phyloP scores from a whole-genome alignment of 768 basidiomycete species.

The Phlebiopsis gigantea region DNA sequence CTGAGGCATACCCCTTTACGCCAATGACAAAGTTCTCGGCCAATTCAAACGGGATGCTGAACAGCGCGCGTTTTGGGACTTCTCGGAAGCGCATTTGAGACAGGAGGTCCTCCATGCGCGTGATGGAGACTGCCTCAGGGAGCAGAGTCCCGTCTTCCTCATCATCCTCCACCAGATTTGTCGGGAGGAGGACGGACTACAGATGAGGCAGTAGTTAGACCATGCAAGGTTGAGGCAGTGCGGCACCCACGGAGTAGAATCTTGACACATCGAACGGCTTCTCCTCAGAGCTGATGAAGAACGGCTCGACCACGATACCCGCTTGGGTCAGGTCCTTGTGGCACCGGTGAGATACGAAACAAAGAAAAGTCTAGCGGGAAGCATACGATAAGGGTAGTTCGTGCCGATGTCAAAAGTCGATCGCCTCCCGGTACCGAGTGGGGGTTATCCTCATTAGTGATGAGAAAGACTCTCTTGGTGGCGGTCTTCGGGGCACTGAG shows the following conservation, averaged over 20 bases:
- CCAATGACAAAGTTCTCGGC: constrained; percentile 72
- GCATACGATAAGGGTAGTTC: constrained; percentile 64
- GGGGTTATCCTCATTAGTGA: constrained; percentile 88
- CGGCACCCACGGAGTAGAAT: constrained; percentile 66
- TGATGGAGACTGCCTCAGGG: constrained; percentile 67
- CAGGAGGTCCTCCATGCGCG: constrained; percentile 73
- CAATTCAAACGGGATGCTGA: constrained; percentile 76
- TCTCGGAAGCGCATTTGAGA: constrained; percentile 79
- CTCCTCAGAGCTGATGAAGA: constrained; percentile 73
- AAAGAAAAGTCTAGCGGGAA: not conserved
- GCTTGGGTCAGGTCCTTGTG: constrained; percentile 74
- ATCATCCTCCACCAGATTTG: constrained; percentile 46
- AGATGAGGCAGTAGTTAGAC: constrained; percentile 3
- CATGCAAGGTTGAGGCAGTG: not conserved
- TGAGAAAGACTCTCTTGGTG: constrained; percentile 88
- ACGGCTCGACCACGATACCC: constrained; percentile 78
- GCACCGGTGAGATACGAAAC: not conserved
- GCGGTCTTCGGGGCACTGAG: constrained; percentile 79
- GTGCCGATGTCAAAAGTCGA: constrained; percentile 62
- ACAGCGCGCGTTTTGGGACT: constrained; percentile 76
- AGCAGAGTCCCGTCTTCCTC: constrained; percentile 45
- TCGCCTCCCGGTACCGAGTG: constrained; percentile 47
- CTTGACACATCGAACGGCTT: constrained; percentile 66
- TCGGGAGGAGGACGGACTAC: constrained; percentile 57
- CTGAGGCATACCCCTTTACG: constrained; percentile 63